Evolutionary conservation across 768 basidiomycete genomes (phyloP).

Genomic region (Tricholoma sp.): DNA sequence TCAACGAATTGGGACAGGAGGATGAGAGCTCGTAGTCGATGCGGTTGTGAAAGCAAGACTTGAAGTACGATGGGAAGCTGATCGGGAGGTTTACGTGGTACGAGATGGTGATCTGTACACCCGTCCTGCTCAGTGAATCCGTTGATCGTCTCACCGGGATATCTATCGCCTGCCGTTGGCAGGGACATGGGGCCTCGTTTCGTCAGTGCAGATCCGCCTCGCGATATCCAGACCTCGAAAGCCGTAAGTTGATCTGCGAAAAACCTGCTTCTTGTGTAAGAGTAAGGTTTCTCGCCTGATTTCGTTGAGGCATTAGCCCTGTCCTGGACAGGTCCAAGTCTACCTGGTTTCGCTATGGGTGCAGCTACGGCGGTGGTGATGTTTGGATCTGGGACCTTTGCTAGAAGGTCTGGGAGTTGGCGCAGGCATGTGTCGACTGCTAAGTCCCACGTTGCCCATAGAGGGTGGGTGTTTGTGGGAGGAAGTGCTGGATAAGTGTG

Average conservation of each 20-base stretch:
- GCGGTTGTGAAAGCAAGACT: conserved; percentile 93
- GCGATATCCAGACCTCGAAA: conserved; percentile 97
- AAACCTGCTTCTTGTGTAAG: conserved; percentile 84
- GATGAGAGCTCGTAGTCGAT: conserved; percentile 92
- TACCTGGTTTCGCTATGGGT: conserved; percentile 31
- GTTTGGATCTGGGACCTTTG: conserved; percentile 27
- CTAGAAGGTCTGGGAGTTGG: conserved; percentile 83
- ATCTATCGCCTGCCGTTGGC: conserved; percentile 41
- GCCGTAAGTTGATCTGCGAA: conserved; percentile 96
- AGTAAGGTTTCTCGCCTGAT: conserved; percentile 45
- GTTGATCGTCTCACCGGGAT: conserved; percentile 10
- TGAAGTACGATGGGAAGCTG: conserved; percentile 98
- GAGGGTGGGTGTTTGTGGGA: conserved; percentile 91
- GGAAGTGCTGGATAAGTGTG: conserved; percentile 90
- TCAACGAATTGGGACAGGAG: conserved; percentile 97
- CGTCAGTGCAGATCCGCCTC: conserved; percentile 83
- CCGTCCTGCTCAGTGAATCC: conserved; percentile 10
- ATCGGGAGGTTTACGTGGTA: conserved; percentile 89
- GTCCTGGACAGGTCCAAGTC: conserved; percentile 31
- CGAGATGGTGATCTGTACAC: conserved; percentile 42
- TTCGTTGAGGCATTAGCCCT: conserved; percentile 15
- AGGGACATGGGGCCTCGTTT: conserved; percentile 72
- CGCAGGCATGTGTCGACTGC: conserved; percentile 92
- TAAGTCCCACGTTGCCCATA: conserved; percentile 98
- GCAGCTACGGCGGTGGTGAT: conserved; percentile 14